These are phyloP conservation scores for Leccinum olivaceopallidum DNA, from an alignment of 768 basidiomycete species.

Conservation along the genomic window DNA sequence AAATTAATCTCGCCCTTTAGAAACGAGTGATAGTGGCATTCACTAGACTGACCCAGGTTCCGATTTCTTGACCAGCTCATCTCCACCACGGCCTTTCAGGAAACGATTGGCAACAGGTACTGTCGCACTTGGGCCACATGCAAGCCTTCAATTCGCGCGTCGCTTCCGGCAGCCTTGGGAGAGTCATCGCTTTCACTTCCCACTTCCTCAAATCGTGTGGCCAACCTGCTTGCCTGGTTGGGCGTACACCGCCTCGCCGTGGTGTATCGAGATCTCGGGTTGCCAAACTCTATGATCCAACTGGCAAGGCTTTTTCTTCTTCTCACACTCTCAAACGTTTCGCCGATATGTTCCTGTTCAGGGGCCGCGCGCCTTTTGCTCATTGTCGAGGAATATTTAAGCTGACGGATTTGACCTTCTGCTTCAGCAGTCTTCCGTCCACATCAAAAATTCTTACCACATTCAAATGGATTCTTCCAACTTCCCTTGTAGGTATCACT, in stretches of 20 bases:
- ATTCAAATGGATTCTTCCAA: background rate
- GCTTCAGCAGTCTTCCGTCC: conserved; percentile 15
- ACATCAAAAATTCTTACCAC: background rate
- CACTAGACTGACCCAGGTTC: conserved; percentile 3
- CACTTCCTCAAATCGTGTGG: conserved; percentile 7
- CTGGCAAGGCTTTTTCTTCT: background rate
- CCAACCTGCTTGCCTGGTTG: conserved; percentile 16
- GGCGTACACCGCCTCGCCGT: conserved; percentile 18
- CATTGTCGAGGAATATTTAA: conserved; percentile 27
- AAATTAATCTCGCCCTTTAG: conserved; percentile 5
- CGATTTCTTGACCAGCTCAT: background rate
- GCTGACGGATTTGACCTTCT: background rate
- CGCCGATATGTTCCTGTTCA: conserved; percentile 7
- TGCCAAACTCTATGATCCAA: conserved; percentile 14
- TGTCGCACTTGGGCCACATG: background rate
- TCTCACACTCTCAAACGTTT: conserved; percentile 6
- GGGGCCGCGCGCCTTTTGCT: conserved; percentile 12
- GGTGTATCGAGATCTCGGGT: conserved; percentile 18
- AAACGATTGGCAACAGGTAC: background rate
- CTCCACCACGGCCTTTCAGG: background rate
- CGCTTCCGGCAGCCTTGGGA: background rate
- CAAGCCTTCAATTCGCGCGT: background rate
- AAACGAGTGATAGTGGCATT: background rate
- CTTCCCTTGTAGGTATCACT: conserved; percentile 62
- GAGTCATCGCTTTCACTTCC: background rate